phyloP scores from a whole-genome alignment of 352 stramenopile species.

The Stramenopiles sp. region DNA sequence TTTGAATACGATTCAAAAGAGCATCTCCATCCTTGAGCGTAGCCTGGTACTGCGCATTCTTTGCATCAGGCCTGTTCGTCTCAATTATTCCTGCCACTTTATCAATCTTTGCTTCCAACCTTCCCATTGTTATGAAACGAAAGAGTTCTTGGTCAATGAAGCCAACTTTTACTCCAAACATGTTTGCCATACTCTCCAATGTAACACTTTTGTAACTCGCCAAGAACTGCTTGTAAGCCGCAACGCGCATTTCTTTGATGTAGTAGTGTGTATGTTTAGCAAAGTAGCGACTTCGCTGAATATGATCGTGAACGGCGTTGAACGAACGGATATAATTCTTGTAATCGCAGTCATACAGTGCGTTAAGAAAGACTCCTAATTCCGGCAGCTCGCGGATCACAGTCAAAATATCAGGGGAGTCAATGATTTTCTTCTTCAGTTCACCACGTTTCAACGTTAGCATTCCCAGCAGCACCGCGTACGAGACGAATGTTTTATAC shows the following conservation, averaged over 20 bases:
- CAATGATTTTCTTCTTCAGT: conserved; percentile 89
- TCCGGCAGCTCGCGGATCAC: conserved; percentile 58
- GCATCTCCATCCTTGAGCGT: conserved; percentile 96
- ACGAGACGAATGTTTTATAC: conserved; percentile 93
- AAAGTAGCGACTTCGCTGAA: conserved; percentile 78
- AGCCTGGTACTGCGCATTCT: conserved; percentile 94
- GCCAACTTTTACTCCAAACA: conserved; percentile 78
- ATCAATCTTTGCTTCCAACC: conserved; percentile 96
- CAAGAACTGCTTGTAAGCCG: conserved; percentile 93
- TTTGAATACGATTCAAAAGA: conserved; percentile 94
- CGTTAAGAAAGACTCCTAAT: conserved; percentile 63
- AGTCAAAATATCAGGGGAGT: conserved; percentile 83
- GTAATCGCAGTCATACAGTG: conserved; percentile 93
- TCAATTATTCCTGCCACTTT: conserved; percentile 91
- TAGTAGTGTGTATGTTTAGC: conserved; percentile 69
- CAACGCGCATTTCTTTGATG: conserved; percentile 85
- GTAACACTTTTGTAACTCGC: conserved; percentile 87
- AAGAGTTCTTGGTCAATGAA: conserved; percentile 90
- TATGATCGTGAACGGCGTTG: conserved; percentile 43
- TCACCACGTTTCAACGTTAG: conserved; percentile 72
- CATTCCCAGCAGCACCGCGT: conserved; percentile 83
- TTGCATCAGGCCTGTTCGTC: conserved; percentile 90
- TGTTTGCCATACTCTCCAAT: conserved; percentile 77
- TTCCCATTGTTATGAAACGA: conserved; percentile 85
- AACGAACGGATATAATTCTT: conserved; percentile 69